Evolutionary conservation across 495 filamentous ascomycete species (phyloP).

Genomic region (Daldinia caldariorum): DNA sequence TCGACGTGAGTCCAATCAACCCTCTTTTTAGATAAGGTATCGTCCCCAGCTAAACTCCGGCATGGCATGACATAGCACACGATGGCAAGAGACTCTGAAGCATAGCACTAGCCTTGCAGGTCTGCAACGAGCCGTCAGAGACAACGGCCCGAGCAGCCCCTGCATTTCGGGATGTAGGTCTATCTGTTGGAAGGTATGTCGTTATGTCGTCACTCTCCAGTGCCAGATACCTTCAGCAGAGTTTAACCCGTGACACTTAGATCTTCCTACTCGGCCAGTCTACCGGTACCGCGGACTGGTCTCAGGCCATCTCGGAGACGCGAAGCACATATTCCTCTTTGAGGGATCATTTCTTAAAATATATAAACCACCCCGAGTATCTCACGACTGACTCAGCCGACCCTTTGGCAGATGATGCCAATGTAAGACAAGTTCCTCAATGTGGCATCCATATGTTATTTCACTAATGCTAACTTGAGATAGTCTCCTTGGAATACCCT

Average conservation of each 20-base stretch:
- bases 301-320: constrained; percentile 69
- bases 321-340: constrained; percentile 78
- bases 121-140: constrained; percentile 71
- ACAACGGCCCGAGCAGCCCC: constrained; percentile 64
- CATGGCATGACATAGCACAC: constrained; percentile 35
- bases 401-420: constrained; percentile 85
- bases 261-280: constrained; percentile 82
- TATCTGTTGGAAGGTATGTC: constrained; percentile 87
- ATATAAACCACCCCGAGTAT: constrained; percentile 83
- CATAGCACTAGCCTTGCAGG: constrained; percentile 68
- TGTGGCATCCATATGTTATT: neutral
- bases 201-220: constrained; percentile 45
- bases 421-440: constrained; percentile 63
- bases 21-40: neutral
- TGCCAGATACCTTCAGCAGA: constrained; percentile 19
- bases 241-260: constrained; percentile 52
- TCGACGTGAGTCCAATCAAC: constrained; percentile 60
- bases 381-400: constrained; percentile 74
- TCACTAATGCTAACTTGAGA: constrained; percentile 23
- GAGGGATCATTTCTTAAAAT: constrained; percentile 76
- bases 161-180: constrained; percentile 81
- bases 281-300: constrained; percentile 74
- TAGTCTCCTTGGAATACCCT: constrained; percentile 91
- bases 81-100: constrained; percentile 75
- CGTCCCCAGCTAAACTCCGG: constrained; percentile 26